A percentile compares a stretch with the other conserved stretches of the same genome.
Evolutionary conservation across 1,139 yeast species (phyloP).

Genomic region (Scheffersomyces segobiensis): DNA sequence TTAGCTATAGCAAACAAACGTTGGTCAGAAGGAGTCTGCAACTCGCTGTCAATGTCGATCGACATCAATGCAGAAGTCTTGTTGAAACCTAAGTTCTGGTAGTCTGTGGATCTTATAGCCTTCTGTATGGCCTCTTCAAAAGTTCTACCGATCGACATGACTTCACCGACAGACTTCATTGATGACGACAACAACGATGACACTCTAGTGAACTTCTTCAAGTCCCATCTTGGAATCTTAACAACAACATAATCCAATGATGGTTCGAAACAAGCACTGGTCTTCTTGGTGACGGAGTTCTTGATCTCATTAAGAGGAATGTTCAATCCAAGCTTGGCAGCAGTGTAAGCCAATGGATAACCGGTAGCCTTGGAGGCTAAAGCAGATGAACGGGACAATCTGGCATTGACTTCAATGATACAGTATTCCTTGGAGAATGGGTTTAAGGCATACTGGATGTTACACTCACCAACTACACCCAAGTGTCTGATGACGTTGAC

Average conservation of each 20-base stretch:
- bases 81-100: slow-evolving; percentile 91
- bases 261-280: slow-evolving; percentile 97
- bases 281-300: slow-evolving; percentile 91
- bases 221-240: slow-evolving; percentile 99
- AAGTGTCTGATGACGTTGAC: slow-evolving; percentile 95
- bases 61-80: slow-evolving; percentile 85
- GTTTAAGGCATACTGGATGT: slow-evolving; percentile 94
- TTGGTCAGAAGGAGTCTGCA: slow-evolving; percentile 95
- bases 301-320: slow-evolving; percentile 89
- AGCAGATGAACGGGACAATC: slow-evolving; percentile 97
- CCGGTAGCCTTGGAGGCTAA: slow-evolving; percentile 99
- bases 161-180: slow-evolving; percentile 99
- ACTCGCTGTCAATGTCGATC: slow-evolving; percentile 84
- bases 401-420: slow-evolving; percentile 96
- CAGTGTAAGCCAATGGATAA: slow-evolving; percentile 96
- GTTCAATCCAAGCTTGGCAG: slow-evolving; percentile 94
- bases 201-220: slow-evolving; percentile 93
- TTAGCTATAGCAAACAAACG: slow-evolving; percentile 96
- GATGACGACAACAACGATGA: slow-evolving; percentile 86
- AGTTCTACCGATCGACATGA: slow-evolving; percentile 96
- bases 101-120: slow-evolving; percentile 95
- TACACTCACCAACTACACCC: slow-evolving; percentile 99
- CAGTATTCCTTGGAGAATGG: slow-evolving; percentile 95
- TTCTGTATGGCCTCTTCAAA: slow-evolving; percentile 98
- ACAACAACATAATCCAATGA: slow-evolving; percentile 96